Evolutionary conservation across 176 grass and related monocot genomes (phyloP).

Genomic region (Chrysopogon serrulatus): DNA sequence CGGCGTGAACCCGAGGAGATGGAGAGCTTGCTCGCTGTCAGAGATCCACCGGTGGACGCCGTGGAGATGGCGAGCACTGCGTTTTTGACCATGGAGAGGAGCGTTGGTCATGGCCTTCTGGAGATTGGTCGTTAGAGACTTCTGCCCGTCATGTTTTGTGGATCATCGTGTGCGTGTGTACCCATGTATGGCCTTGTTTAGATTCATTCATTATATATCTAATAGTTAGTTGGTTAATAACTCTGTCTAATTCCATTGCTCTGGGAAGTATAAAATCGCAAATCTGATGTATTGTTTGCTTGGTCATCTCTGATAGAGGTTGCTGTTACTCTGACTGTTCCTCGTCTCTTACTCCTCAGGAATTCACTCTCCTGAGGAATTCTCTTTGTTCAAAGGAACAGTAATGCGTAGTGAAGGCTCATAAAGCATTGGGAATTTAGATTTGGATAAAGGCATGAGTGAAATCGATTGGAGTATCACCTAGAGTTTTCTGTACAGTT

Average conservation of each 20-base stretch:
- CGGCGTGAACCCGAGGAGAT: constrained; percentile 3
- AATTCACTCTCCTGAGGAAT: background rate
- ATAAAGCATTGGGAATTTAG: background rate
- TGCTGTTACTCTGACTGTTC: background rate
- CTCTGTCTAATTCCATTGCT: background rate
- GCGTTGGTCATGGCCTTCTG: background rate
- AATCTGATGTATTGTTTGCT: background rate
- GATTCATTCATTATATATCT: no score
- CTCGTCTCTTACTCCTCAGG: background rate
- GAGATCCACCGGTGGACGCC: background rate
- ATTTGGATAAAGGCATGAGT: background rate
- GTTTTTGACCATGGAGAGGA: background rate
- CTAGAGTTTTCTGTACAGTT: background rate
- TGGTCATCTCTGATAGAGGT: background rate
- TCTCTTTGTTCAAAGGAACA: background rate
- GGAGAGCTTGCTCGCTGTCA: background rate
- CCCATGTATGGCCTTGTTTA: no score
- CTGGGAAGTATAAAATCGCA: background rate
- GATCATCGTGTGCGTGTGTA: background rate
- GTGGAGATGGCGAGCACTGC: background rate
- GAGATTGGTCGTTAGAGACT: background rate
- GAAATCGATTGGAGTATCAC: background rate
- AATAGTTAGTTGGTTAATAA: no score
- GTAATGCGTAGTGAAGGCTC: background rate
- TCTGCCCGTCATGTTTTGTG: background rate